A percentile compares a stretch with the other conserved stretches of the same genome.
Conservation (phyloP, 2,329 filamentous ascomycete species). For the Aspergillus floridensis region DNA sequence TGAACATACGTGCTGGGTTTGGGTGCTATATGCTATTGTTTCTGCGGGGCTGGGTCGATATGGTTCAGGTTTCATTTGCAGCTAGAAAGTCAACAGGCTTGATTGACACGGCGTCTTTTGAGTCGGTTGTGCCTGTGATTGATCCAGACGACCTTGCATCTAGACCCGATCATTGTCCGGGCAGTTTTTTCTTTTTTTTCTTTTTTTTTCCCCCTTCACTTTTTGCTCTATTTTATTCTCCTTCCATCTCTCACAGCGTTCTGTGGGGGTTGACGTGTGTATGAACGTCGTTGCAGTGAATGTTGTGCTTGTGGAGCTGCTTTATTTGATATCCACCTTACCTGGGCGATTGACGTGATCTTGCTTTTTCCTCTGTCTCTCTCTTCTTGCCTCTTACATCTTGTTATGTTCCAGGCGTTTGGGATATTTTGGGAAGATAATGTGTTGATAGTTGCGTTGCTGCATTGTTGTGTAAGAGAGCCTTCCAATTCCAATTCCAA, state of each 20-base stretch:
- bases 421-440: constrained; percentile 2
- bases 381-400: not conserved
- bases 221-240: constrained; percentile 7
- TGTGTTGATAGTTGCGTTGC: constrained; percentile 7
- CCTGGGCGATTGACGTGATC: constrained; percentile 27
- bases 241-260: not conserved
- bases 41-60: constrained; percentile 12
- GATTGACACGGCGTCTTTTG: not conserved
- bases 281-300: constrained; percentile 5
- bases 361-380: not conserved
- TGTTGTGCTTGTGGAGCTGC: constrained; percentile 1
- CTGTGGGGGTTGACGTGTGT: not conserved
- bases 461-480: not conserved
- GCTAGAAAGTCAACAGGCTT: not conserved
- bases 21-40: constrained; percentile 14
- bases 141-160: constrained; percentile 13
- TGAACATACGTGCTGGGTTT: constrained; percentile 26
- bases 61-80: constrained; percentile 4
- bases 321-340: constrained; percentile 35
- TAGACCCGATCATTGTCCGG: not conserved
- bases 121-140: constrained; percentile 10
- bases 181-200: not conserved
- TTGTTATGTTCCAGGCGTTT: not conserved
- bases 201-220: not conserved
- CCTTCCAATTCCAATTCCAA: not conserved